phyloP scores from a whole-genome alignment of 2,329 filamentous ascomycete species.

The Massarina eburnea region DNA sequence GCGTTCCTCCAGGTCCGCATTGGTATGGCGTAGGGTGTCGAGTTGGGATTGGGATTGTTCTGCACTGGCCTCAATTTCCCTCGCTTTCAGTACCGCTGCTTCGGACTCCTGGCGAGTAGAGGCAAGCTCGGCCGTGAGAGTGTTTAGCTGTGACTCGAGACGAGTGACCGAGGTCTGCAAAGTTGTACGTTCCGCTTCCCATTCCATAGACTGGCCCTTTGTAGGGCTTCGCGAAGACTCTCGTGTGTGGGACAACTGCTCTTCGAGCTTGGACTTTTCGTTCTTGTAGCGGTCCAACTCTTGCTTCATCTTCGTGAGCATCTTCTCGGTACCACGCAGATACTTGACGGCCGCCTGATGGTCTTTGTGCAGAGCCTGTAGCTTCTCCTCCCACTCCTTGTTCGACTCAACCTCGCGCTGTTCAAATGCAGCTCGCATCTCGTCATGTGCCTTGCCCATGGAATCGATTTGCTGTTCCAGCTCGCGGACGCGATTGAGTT shows the following conservation, averaged over 20 bases:
- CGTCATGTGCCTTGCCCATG: constrained; percentile 78
- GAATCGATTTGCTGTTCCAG: constrained; percentile 84
- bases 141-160: constrained; percentile 71
- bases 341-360: constrained; percentile 98
- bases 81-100: constrained; percentile 52
- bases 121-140: constrained; percentile 70
- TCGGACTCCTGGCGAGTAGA: constrained; percentile 70
- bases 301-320: constrained; percentile 98
- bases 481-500: constrained; percentile 76
- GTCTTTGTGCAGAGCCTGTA: constrained; percentile 92
- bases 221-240: constrained; percentile 40
- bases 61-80: constrained; percentile 57
- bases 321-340: constrained; percentile 97
- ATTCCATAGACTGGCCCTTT: constrained; percentile 58
- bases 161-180: constrained; percentile 66
- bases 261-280: constrained; percentile 79
- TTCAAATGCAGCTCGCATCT: constrained; percentile 77
- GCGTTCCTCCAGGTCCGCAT: constrained; percentile 76
- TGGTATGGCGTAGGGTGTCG: constrained; percentile 81
- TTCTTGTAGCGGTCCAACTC: constrained; percentile 91
- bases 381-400: constrained; percentile 84
- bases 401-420: constrained; percentile 84
- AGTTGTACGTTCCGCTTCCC: constrained; percentile 71
- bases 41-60: constrained; percentile 67
- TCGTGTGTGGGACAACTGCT: constrained; percentile 68